Evolutionary conservation across 305 asterid genomes (phyloP), one percentile per base, ranked within the genome.

Genomic region (Fraxinus paxiana): DNA sequence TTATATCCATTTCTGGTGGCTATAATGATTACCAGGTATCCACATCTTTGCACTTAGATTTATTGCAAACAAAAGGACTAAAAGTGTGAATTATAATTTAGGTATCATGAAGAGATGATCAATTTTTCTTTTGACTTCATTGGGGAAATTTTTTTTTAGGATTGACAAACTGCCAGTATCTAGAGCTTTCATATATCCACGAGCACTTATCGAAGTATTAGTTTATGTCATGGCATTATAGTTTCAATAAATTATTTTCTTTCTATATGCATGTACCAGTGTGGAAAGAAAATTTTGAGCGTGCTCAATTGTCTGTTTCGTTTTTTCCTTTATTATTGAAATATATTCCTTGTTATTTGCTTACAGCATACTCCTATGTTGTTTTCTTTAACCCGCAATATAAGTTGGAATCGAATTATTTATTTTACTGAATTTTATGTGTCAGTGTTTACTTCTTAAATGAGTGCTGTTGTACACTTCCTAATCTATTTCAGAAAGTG

Each of bases 11-110:
- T 84, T 92, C 99, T 78, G 98, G 99, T 70, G 98, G 99, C 85
- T 94, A 91, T 83, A 89, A 96, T 85, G 99, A 96, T 91, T 96
- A 91, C 87, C 99, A 94, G 98, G 99, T 92, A 89, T 31, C 79
- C 43, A 61, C 48, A 73, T 82, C 78, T 76, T 83, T 80, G 59
- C 80, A 15, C 78, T 70, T 77, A 26, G 51, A 43, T 59, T 13
- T 80, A 13, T 69, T 80, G 65, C 82, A 78, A 75, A 43, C 43
- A n/a, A 8, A 18, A 56, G 6, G 65, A 51, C 73, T 38, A 71
- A 83, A 65, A 65, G 12, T 74, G 56, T 69, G 79, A 65, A 41
- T 80, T 77, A 43, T 54, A 54, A 43, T 82, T 71, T 38, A 79
- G 35, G 75, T 79, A 5, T 28, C 56, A 26, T 24, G 77, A 26